Base-by-base conservation (phyloP, 2,329 filamentous ascomycete species). In the Colletotrichum theobromicola region DNA sequence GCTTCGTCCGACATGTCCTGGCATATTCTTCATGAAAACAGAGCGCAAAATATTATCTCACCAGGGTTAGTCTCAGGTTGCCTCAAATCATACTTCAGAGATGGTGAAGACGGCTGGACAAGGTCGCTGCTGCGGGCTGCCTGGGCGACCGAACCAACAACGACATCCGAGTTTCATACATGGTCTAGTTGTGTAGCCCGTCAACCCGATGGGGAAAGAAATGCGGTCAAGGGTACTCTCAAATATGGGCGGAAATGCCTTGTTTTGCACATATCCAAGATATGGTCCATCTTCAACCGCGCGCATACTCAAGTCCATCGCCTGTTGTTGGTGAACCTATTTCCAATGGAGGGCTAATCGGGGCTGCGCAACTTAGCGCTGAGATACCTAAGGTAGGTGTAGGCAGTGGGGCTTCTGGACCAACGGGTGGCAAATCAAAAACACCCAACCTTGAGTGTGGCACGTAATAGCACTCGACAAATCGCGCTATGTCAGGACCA, bases 221-320 rank as follows among this genome's bases (percentile, higher is more conserved):
- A 9, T 5, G 21, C 7, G 18, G 18, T 0, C 5, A 13, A 2
- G 9, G n/a, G 12, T 2, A 2, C 13, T 0, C 3, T 6, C 3
- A 3, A 50, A 21, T 50, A 21, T 50, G 10, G n/a, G 42, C 10
- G 42, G 42, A 21, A 50, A 0, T 3, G 0, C n/a, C n/a, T 50
- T 50, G 42, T 50, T 21, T 50, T 13, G 42, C 42, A 50, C 5
- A 21, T 13, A 4, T 50, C 13, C 42, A 50, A 2, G 42, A 50
- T 50, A 10, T 21, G 10, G 7, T 50, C 10, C 10, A n/a, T 50
- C n/a, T 7, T 4, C 42, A 50, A 50, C 42, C 42, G 42, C 42
- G n/a, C 42, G n/a, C n/a, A 46, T 46, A 10, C 3, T 46, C 4
- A 46, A 46, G 37, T 46, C 9, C 10, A 12, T 13, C 12, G 5